Conservation (phyloP, 1,284 basidiomycete species). For the Pseudozyma tsukubaensis region DNA sequence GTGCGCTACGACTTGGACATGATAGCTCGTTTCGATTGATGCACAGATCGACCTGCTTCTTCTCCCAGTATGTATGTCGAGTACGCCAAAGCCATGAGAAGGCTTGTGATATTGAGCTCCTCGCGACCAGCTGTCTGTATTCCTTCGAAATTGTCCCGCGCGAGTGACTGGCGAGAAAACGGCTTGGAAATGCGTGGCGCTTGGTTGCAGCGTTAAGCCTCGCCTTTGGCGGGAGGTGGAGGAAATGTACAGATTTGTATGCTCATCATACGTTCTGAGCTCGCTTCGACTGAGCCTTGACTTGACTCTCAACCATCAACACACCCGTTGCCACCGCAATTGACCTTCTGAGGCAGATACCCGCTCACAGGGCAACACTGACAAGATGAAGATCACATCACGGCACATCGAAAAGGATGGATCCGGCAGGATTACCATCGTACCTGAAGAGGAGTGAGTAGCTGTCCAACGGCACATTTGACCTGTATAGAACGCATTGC, state of each 20-base stretch:
- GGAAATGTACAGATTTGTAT: conserved; percentile 14
- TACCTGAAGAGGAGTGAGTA: conserved; percentile 66
- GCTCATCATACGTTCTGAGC: conserved; percentile 1
- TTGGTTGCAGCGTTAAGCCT: conserved; percentile 16
- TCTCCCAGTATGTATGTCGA: no score
- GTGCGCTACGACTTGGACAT: no score
- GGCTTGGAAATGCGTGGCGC: conserved; percentile 27
- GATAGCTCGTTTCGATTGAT: not conserved
- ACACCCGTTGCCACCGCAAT: not conserved
- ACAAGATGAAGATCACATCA: conserved; percentile 64
- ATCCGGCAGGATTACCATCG: conserved; percentile 61
- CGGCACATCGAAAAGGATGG: conserved; percentile 66
- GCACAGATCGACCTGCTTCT: not conserved
- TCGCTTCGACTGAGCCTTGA: not conserved
- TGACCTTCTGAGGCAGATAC: not conserved
- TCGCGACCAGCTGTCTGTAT: not conserved
- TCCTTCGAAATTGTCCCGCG: not conserved
- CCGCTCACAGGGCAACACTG: not conserved
- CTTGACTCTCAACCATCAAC: conserved; percentile 5
- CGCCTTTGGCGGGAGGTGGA: not conserved
- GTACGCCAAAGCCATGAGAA: not conserved
- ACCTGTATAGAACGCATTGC: not conserved
- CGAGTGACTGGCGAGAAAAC: conserved; percentile 3
- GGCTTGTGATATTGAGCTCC: not conserved
- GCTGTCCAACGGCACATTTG: not conserved